A percentile compares a stretch with the other conserved stretches of the same genome.
Conservation (phyloP, 2,329 filamentous ascomycete genomes). For the Escovopsis weberi region DNA sequence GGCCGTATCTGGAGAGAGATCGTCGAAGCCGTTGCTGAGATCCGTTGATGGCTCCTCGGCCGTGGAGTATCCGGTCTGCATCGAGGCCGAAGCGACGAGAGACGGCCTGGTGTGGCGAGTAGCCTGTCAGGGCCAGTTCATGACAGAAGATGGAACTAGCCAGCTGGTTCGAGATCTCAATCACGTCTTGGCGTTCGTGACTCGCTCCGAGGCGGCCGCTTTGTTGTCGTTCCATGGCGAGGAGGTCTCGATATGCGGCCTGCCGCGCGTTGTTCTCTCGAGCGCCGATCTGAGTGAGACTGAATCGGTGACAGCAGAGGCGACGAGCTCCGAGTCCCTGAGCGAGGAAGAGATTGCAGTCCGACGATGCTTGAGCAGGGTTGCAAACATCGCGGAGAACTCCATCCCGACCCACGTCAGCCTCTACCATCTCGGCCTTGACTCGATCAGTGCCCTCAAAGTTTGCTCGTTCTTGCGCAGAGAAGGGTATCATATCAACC, state of each 20-base stretch:
- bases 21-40: conserved; percentile 31
- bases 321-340: not conserved
- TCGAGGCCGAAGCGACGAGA: conserved; percentile 57
- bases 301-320: not conserved
- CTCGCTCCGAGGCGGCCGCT: conserved; percentile 31
- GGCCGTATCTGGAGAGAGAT: conserved; percentile 5
- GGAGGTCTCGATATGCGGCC: conserved; percentile 49
- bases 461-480: conserved; percentile 56
- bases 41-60: conserved; percentile 51
- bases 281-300: not conserved
- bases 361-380: conserved; percentile 32
- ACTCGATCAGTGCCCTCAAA: conserved; percentile 87
- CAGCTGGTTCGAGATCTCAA: conserved; percentile 46
- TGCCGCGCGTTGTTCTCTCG: conserved; percentile 21
- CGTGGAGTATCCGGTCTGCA: conserved; percentile 69
- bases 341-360: conserved; percentile 16
- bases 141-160: conserved; percentile 30
- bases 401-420: conserved; percentile 47
- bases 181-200: conserved; percentile 38
- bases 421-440: conserved; percentile 74
- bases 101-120: conserved; percentile 52
- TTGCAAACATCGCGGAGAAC: conserved; percentile 44
- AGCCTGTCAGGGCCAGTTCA: conserved; percentile 47
- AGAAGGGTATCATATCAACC: conserved; percentile 44
- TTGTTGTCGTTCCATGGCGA: conserved; percentile 38